Evolutionary conservation across 2,329 filamentous ascomycete species (phyloP), one percentile per base, ranked within the genome.

Genomic region (Grosmannia huntii): DNA sequence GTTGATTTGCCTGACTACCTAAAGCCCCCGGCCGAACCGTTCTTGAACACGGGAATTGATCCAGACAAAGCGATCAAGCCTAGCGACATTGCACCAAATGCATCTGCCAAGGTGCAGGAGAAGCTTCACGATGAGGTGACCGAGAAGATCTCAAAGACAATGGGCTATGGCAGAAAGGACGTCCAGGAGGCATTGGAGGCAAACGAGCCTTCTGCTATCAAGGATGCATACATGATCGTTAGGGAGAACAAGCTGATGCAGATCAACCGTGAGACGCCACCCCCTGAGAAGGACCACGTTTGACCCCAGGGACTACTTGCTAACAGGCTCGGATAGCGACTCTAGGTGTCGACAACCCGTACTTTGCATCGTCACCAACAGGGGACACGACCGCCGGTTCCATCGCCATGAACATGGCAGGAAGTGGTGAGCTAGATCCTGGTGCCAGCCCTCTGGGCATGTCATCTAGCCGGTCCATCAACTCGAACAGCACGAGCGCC

Each of bases 211-310:
- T 97, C 91, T 60, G 91, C 94, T 12, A 96, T 99, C 77, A 99
- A 99, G 74, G 94, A 99, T 72, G 94, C 94, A 1, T 99, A 97
- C 74, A 85, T 96, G 73, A 99, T 99, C 70, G 90, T 99, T 28
- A 84, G 92, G 57, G 94, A 99, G 72, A 97, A 97, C 69, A 94
- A 96, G 71, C 82, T 97, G 69, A 97, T 97, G 91, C 88, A 91
- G 70, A 86, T 85, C 58, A 95, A 90, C 70, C 90, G 89, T 95
- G 77, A 83, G 89, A 83, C 54, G 51, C 68, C 36, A 64, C 41
- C 19, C 41, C 16, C 41, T 44, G 41, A 10, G 41, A n/a, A 44
- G 1, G 19, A 44, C 6, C 4, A n/a, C n/a, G n/a, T n/a, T 44
- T 44, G 16, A 19, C 41, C n/a, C 41, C 19, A 19, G 41, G 21